Evolutionary conservation across 345 rosid genomes (phyloP), one percentile per base, ranked within the genome.

Genomic region (Limnanthes douglasii): DNA sequence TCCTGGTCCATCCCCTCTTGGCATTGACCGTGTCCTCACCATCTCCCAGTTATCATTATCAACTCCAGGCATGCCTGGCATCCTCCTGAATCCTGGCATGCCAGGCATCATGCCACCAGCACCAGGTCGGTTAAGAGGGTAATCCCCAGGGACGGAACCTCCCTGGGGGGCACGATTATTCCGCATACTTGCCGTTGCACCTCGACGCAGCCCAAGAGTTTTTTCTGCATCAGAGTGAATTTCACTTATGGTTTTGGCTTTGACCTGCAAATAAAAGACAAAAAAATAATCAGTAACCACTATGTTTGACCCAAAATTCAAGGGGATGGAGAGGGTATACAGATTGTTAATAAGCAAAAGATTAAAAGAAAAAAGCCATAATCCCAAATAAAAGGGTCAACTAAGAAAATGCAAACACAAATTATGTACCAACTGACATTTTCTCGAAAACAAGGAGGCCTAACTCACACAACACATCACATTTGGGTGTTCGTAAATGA

Each of bases 41-140:
- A 70, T 48, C 58, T 75, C 95, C 98, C 96, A 84, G 45, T 76
- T 71, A 49, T 78, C 93, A 60, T 50, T 61, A 48, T 84, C 95
- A 31, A 52, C 50, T 28, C 78, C 94, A n/a, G 92, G 95, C 86
- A 71, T 68, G 24, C 93, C 95, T 13, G 90, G 95, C 98, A 90
- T 90, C 64, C 75, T 80, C 54, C 94, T 75, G 8, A 69, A 35
- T 41, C 95, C 94, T 2, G 94, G 98, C 95, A 80, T 80, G 51
- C 95, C 95, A 34, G 98, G 95, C 95, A 90, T 90, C 95, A 90
- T 58, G 17, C 95, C 95, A 5, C 98, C 98, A 0, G 72, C 22
- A 35, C 95, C 98, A 46, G 92, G 98, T 22, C 92, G 71, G 18
- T 57, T 59, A 21, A 72, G 70, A 14, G 80, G 85, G 46, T 68